Conservation (phyloP, 805 yeast species). For the Grigorovia humatica region DNA sequence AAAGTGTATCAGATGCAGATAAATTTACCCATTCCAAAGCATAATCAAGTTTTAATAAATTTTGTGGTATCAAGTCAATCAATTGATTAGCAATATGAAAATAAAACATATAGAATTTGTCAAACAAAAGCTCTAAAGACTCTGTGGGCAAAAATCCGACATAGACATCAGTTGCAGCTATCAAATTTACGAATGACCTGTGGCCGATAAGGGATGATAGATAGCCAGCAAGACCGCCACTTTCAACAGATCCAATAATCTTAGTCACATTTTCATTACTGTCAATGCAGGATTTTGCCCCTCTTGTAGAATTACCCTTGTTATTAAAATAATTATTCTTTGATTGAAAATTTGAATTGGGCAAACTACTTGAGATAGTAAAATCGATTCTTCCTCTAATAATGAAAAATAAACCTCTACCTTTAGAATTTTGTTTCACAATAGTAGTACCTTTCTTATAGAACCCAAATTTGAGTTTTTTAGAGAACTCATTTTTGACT, state of each 20-base stretch:
- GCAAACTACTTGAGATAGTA: conserved; percentile 2
- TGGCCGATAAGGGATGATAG: conserved; percentile 71
- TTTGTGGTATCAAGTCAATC: conserved; percentile 53
- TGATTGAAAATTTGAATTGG: neutral
- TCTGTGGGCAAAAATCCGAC: conserved; percentile 62
- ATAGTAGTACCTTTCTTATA: conserved; percentile 45
- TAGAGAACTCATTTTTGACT: conserved; percentile 49
- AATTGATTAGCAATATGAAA: conserved; percentile 68
- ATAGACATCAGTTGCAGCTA: conserved; percentile 50
- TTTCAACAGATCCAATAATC: conserved; percentile 42
- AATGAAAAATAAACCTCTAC: conserved; percentile 70
- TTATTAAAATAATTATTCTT: neutral
- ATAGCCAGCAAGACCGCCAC: conserved; percentile 86
- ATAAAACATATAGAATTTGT: conserved; percentile 64
- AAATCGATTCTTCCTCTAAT: conserved; percentile 72
- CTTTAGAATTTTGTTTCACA: conserved; percentile 52
- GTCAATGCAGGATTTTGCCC: neutral
- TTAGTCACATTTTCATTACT: neutral
- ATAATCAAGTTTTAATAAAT: conserved; percentile 68
- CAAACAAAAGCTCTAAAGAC: conserved; percentile 55
- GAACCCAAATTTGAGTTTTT: conserved; percentile 45
- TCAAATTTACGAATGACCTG: conserved; percentile 63
- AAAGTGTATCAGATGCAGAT: conserved; percentile 74
- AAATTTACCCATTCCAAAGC: conserved; percentile 93
- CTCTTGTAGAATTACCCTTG: neutral